phyloP scores from a whole-genome alignment of 441 rosid species.

The Arabidopsis hybrid region DNA sequence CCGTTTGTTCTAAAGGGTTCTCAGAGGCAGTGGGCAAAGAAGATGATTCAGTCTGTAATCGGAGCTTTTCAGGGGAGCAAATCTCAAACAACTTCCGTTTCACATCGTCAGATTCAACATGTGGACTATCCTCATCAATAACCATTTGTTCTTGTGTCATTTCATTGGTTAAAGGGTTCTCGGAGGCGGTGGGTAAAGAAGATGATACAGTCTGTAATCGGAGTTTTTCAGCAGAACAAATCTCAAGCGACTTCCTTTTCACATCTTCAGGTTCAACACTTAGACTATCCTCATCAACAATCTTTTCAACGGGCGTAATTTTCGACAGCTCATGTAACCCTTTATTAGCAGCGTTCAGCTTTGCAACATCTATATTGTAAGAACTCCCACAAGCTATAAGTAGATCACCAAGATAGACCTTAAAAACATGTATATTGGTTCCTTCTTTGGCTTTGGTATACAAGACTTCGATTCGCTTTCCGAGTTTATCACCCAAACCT shows the following conservation, averaged over 20 bases:
- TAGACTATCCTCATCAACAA: background rate
- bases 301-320: background rate
- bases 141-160: background rate
- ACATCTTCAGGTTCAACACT: background rate
- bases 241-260: background rate
- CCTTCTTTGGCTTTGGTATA: background rate
- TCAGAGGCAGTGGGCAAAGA: slow-evolving; percentile 3
- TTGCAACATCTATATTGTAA: background rate
- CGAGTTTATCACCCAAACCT: background rate
- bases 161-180: background rate
- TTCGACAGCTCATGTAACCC: background rate
- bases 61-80: background rate
- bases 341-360: background rate
- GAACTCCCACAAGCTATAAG: background rate
- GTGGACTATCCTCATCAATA: background rate
- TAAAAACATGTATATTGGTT: background rate
- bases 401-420: background rate
- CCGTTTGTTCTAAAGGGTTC: background rate
- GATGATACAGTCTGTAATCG: background rate
- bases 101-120: no score
- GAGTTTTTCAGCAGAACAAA: background rate
- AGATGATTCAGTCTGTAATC: background rate
- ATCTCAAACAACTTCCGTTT: background rate
- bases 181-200: background rate
- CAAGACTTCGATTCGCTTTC: background rate